Conservation (phyloP, 2,329 filamentous ascomycete species). For the Hypoxylon sp. region DNA sequence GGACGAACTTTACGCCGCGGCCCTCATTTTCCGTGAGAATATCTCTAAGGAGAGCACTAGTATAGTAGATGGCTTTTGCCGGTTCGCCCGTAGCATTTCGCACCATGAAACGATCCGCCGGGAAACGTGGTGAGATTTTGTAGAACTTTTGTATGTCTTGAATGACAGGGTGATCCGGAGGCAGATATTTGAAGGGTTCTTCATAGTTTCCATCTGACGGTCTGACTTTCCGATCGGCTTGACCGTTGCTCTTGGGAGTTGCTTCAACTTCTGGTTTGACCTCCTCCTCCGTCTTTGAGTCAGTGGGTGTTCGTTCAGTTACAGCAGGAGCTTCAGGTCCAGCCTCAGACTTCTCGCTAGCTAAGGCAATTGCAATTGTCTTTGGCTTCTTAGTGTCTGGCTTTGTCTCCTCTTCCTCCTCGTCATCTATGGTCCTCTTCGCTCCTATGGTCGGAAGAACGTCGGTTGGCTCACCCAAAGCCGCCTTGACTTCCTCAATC, state of each 20-base stretch:
- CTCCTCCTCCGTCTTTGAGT: slow-evolving; percentile 38
- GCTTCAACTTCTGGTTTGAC: slow-evolving; percentile 34
- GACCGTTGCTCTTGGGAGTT: slow-evolving; percentile 34
- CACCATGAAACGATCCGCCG: slow-evolving; percentile 92
- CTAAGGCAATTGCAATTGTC: slow-evolving; percentile 49
- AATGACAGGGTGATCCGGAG: slow-evolving; percentile 80
- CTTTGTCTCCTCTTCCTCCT: slow-evolving; percentile 53
- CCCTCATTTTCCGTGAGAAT: slow-evolving; percentile 91
- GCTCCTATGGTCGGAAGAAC: slow-evolving; percentile 50
- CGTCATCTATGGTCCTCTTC: slow-evolving; percentile 53
- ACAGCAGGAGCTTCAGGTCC: slow-evolving; percentile 33
- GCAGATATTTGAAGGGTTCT: slow-evolving; percentile 94
- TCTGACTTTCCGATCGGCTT: slow-evolving; percentile 58
- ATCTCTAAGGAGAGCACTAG: slow-evolving; percentile 83
- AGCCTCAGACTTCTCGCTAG: slow-evolving; percentile 42
- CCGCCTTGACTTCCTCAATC: slow-evolving; percentile 54
- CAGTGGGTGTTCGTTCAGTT: slow-evolving; percentile 22
- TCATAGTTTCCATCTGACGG: slow-evolving; percentile 71
- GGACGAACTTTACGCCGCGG: slow-evolving; percentile 92
- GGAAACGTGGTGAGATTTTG: slow-evolving; percentile 84
- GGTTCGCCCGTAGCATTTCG: slow-evolving; percentile 90
- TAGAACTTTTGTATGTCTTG: slow-evolving; percentile 86
- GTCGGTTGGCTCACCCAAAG: slow-evolving; percentile 51
- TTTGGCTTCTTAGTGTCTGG: slow-evolving; percentile 63
- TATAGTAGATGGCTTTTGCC: slow-evolving; percentile 97